Base-by-base conservation (phyloP, 148 eudicot species). In the Persicaria maculosa region DNA sequence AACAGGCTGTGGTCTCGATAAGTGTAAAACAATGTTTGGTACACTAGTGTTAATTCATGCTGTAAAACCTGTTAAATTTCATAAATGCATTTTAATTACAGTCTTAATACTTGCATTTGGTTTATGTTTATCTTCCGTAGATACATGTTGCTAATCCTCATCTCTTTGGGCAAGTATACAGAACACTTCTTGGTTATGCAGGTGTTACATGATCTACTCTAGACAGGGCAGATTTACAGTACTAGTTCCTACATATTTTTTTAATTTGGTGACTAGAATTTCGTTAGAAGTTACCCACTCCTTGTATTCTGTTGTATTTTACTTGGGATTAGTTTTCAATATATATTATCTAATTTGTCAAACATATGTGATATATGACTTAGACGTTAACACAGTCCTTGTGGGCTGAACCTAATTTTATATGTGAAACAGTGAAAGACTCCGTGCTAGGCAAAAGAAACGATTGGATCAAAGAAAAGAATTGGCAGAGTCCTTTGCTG, bases 361-460 rank as follows among this genome's bases (percentile, higher is more conserved):
- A 31, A 2, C 40, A 1, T 31, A 31, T 31, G 40, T 2, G 40
- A 31, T 31, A 31, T 31, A 31, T 31, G 40, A 31, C 40, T 31
- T 31, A 31, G 40, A 31, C 2, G 40, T 31, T 31, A 31, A 31
- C 40, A 1, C 40, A 31, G 3, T 31, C 40, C 40, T 31, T 43
- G 9, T 4, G 5, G 4, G 8, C 36, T 57, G 40, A 12, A 43
- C 70, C 70, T 40, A 5, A 31, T 36, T 65, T 6, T 73, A 71
- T 67, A 72, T 67, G 67, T 80, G 47, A 59, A 59, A 74, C 87
- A 96, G 99, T 79, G 80, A 86, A 9, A 89, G 78, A 85, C 97
- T 96, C 77, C 97, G 99, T 78, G 86, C 91, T 62, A 82, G 97
- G 79, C 99, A 96, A 81, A 96, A 92, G 61, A 92, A 85, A 68